Percentiles rank a stretch among this genome's conserved stretches.
These are phyloP conservation scores for Cardiospermum halicacabum DNA, from an alignment of 345 rosid species.

Conservation along the genomic window DNA sequence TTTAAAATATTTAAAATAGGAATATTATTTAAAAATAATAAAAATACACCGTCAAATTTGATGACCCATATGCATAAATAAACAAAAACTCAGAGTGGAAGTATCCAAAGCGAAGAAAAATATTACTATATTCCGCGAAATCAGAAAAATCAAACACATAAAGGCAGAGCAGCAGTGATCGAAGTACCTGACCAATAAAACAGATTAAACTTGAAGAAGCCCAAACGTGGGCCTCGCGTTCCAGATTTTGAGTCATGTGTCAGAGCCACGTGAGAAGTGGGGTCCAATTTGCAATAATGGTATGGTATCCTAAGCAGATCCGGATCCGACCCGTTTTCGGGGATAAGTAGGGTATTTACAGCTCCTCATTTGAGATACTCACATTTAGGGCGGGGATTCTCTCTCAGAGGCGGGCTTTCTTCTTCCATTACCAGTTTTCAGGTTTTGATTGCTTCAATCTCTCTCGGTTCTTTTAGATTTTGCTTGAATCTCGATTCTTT, in stretches of 20 bases:
- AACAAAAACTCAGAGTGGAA: neutral
- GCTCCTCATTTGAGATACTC: neutral
- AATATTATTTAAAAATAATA: no score
- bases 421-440: neutral
- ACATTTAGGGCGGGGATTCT: neutral
- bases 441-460: constrained; percentile 14
- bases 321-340: neutral
- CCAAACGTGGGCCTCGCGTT: neutral
- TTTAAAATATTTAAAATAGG: neutral
- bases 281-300: neutral
- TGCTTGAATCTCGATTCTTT: neutral
- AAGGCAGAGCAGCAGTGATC: neutral
- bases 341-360: constrained; percentile 2
- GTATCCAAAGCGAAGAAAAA: neutral
- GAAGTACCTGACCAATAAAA: neutral
- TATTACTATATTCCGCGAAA: neutral
- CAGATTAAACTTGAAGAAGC: neutral
- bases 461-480: neutral
- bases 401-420: neutral
- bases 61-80: neutral
- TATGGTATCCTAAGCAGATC: neutral
- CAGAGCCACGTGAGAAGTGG: neutral
- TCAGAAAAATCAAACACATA: neutral
- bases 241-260: neutral
- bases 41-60: neutral